phyloP scores from a whole-genome alignment of 2,329 filamentous ascomycete genomes.

The Aspergillus amoenus region DNA sequence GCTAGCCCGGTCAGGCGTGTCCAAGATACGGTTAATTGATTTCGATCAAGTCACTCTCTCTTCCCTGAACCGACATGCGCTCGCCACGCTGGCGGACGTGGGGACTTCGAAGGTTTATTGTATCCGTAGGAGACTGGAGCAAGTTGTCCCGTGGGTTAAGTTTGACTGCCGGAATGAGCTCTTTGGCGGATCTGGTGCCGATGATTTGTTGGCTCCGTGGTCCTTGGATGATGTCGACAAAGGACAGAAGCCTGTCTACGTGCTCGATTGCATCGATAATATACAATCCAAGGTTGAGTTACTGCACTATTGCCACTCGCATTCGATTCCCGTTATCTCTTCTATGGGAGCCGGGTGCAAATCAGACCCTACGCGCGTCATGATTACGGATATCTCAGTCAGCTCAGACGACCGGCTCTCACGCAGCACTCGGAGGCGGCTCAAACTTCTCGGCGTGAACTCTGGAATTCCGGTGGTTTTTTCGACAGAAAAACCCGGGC shows the following conservation, averaged over 20 bases:
- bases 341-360: conserved; percentile 98
- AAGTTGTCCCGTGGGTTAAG: conserved; percentile 86
- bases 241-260: conserved; percentile 68
- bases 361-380: conserved; percentile 77
- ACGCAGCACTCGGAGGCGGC: conserved; percentile 73
- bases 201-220: conserved; percentile 67
- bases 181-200: conserved; percentile 68
- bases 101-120: conserved; percentile 89
- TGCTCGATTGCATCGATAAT: conserved; percentile 98
- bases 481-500: conserved; percentile 84
- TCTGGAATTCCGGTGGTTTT: conserved; percentile 89
- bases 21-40: conserved; percentile 84
- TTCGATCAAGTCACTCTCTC: conserved; percentile 97
- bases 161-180: conserved; percentile 86
- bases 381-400: conserved; percentile 85
- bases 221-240: conserved; percentile 45
- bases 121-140: conserved; percentile 74
- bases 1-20: conserved; percentile 83
- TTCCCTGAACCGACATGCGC: conserved; percentile 91
- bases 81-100: conserved; percentile 91
- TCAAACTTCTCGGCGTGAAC: conserved; percentile 74
- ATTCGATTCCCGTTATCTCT: conserved; percentile 79
- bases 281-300: conserved; percentile 94
- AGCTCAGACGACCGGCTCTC: conserved; percentile 89
- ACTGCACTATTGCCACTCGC: conserved; percentile 79